Conservation (phyloP, 495 filamentous ascomycete genomes). For the Penicillium soppii region DNA sequence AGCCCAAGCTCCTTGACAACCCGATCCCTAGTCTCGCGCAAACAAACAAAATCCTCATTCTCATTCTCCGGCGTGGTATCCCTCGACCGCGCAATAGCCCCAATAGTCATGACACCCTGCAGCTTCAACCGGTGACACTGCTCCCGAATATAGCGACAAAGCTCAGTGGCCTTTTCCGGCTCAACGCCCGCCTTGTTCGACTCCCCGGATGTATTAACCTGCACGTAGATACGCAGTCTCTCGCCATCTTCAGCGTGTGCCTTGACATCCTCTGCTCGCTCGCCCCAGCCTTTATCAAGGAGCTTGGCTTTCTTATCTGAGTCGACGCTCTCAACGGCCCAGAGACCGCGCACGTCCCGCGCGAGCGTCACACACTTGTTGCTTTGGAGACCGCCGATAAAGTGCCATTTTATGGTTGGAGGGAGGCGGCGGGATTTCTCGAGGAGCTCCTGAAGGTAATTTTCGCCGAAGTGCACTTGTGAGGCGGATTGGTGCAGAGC, state of each 20-base stretch:
- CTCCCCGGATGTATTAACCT: constrained; percentile 94
- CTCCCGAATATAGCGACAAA: constrained; percentile 66
- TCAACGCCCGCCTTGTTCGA: constrained; percentile 77
- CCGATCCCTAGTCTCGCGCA: constrained; percentile 69
- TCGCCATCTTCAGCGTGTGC: constrained; percentile 11
- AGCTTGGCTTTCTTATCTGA: constrained; percentile 78
- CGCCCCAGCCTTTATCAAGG: constrained; percentile 73
- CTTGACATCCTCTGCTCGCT: constrained; percentile 29
- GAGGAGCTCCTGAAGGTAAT: constrained; percentile 90
- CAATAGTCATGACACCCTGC: constrained; percentile 93
- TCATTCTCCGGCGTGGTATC: constrained; percentile 69
- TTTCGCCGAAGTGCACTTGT: constrained; percentile 91
- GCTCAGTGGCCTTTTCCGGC: constrained; percentile 52
- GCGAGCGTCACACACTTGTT: constrained; percentile 91
- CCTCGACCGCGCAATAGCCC: constrained; percentile 79
- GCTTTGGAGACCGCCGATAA: constrained; percentile 87
- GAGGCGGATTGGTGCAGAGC: constrained; percentile 63
- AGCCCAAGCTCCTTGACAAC: constrained; percentile 52
- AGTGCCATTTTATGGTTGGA: constrained; percentile 84
- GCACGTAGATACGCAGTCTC: constrained; percentile 73
- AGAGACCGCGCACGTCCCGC: constrained; percentile 82
- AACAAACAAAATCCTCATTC: constrained; percentile 82
- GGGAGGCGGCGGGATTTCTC: constrained; percentile 84
- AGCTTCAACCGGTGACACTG: constrained; percentile 72
- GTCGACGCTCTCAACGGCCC: constrained; percentile 89